phyloP scores from a whole-genome alignment of 345 rosid species.

The Leavenworthia alabamica region DNA sequence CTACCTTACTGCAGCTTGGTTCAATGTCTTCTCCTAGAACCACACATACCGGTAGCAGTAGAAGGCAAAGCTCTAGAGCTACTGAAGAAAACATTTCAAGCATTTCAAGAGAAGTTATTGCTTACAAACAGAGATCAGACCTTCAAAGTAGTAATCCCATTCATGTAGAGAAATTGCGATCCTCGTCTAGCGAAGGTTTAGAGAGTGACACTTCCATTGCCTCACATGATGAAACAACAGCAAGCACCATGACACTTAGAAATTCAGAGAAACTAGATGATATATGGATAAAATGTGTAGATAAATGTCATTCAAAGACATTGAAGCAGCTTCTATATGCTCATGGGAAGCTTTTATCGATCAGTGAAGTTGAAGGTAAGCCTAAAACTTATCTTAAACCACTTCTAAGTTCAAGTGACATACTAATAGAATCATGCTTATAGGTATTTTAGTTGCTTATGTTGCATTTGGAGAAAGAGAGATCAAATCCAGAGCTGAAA shows the following conservation, averaged over 20 bases:
- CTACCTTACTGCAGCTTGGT: constrained; percentile 86
- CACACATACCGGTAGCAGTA: constrained; percentile 63
- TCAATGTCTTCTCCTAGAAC: constrained; percentile 67
- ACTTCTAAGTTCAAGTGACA: neutral
- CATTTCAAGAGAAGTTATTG: constrained; percentile 51
- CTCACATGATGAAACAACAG: constrained; percentile 33
- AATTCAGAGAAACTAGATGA: constrained; percentile 53
- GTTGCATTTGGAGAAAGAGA: constrained; percentile 62
- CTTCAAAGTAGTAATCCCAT: constrained; percentile 38
- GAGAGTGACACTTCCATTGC: constrained; percentile 31
- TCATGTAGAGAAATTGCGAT: constrained; percentile 35
- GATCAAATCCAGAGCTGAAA: constrained; percentile 72
- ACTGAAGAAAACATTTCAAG: constrained; percentile 67
- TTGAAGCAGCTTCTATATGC: constrained; percentile 64
- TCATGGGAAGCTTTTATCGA: constrained; percentile 73
- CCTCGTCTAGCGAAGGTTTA: constrained; percentile 31
- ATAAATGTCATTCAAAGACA: constrained; percentile 87
- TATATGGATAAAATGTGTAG: constrained; percentile 76
- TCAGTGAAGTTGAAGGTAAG: constrained; percentile 73
- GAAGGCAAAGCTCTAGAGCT: constrained; percentile 69
- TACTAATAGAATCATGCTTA: constrained; percentile 13
- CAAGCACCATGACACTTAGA: constrained; percentile 37
- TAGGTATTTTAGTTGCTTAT: constrained; percentile 78
- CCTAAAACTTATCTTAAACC: neutral
- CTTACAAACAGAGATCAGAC: constrained; percentile 47